Conservation (phyloP, 331 rosid species). For the Acacia pycnantha region DNA sequence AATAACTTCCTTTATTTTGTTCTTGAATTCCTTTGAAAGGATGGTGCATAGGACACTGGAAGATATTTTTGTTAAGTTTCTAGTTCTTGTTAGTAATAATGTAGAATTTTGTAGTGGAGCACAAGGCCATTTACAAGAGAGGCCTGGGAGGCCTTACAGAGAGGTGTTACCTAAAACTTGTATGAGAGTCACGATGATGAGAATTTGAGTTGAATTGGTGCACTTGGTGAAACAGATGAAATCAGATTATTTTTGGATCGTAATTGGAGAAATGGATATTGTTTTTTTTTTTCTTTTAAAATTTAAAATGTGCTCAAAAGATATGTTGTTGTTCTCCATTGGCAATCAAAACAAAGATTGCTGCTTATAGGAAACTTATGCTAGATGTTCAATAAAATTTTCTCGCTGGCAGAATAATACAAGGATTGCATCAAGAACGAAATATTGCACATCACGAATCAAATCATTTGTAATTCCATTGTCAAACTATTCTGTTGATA, state of each 20-base stretch:
- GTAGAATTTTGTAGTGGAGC: neutral
- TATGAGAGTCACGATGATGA: neutral
- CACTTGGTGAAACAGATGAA: neutral
- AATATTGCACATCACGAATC: constrained; percentile 91
- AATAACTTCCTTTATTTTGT: constrained; percentile 1
- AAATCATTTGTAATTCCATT: constrained; percentile 82
- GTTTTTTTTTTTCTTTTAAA: neutral
- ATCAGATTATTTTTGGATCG: neutral
- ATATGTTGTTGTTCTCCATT: neutral
- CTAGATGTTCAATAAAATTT: neutral
- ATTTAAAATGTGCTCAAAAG: neutral
- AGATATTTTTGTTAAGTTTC: constrained; percentile 21
- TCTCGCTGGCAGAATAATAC: constrained; percentile 58
- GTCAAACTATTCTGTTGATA: constrained; percentile 71
- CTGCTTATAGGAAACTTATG: neutral
- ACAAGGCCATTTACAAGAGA: neutral
- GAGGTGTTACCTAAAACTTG: neutral
- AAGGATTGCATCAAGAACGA: constrained; percentile 79
- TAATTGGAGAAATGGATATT: neutral
- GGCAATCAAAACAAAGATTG: neutral
- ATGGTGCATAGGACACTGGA: neutral
- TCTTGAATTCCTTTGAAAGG: neutral
- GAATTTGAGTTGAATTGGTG: neutral
- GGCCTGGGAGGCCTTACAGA: neutral
- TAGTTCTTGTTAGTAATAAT: neutral